Conservation (phyloP, 2,329 filamentous ascomycete species). For the Clarireedia sp. region DNA sequence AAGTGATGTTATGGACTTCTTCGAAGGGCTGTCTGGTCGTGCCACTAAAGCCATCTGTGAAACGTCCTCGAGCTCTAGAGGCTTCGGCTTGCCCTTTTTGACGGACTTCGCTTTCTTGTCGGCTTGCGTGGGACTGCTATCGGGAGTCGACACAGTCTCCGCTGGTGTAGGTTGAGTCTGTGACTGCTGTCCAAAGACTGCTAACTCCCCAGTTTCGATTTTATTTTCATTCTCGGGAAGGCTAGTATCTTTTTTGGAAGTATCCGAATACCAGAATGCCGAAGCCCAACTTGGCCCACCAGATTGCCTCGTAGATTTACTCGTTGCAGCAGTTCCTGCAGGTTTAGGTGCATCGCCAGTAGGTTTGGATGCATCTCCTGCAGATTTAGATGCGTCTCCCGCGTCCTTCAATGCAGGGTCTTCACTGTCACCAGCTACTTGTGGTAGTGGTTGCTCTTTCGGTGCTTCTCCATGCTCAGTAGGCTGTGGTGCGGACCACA, state of each 20-base stretch:
- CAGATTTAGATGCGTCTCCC: constrained; percentile 18
- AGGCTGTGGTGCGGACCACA: constrained; percentile 23
- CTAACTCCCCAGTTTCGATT: constrained; percentile 37
- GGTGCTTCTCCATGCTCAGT: constrained; percentile 18
- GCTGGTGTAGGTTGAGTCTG: constrained; percentile 39
- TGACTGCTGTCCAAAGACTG: constrained; percentile 49
- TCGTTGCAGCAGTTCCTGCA: constrained; percentile 1
- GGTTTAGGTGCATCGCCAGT: background rate
- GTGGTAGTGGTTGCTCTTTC: constrained; percentile 12
- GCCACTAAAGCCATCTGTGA: constrained; percentile 8
- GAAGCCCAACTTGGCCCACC: constrained; percentile 61
- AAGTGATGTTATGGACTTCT: constrained; percentile 16
- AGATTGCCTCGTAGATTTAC: constrained; percentile 8
- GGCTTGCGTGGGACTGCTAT: constrained; percentile 9
- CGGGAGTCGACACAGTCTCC: constrained; percentile 11
- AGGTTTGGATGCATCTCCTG: background rate
- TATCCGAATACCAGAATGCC: constrained; percentile 57
- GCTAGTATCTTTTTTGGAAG: constrained; percentile 22
- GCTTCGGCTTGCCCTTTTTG: constrained; percentile 22
- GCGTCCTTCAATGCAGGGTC: constrained; percentile 4
- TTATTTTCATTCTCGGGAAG: constrained; percentile 1
- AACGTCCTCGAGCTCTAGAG: constrained; percentile 19
- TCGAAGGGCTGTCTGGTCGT: constrained; percentile 12
- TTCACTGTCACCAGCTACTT: constrained; percentile 11
- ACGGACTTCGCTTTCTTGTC: constrained; percentile 19